Percentiles rank a stretch among this genome's conserved stretches.
Conservation (phyloP, 2,329 filamentous ascomycete genomes). For the Hysterium pulicare region DNA sequence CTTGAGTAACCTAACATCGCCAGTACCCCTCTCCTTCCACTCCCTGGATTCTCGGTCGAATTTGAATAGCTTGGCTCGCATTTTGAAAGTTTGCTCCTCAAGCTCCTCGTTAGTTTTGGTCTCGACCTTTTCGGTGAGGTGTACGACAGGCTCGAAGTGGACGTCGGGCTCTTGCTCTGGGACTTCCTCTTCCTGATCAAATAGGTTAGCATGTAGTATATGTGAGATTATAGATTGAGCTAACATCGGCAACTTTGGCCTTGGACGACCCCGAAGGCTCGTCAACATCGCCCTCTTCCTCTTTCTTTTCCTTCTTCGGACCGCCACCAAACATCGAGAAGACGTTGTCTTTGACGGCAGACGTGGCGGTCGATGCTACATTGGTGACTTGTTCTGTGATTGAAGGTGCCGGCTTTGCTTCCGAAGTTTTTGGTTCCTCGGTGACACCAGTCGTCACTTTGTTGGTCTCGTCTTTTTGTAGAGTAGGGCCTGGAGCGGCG, state of each 20-base stretch:
- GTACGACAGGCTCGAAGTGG: constrained; percentile 95
- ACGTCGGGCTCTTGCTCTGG: constrained; percentile 90
- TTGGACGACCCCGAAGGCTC: constrained; percentile 83
- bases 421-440: constrained; percentile 41
- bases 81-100: constrained; percentile 98
- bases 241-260: constrained; percentile 48
- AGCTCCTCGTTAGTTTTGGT: constrained; percentile 97
- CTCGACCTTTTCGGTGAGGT: constrained; percentile 94
- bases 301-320: constrained; percentile 91
- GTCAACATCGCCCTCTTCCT: constrained; percentile 67
- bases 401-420: constrained; percentile 49
- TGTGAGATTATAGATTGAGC: constrained; percentile 6
- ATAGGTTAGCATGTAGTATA: constrained; percentile 9
- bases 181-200: constrained; percentile 58
- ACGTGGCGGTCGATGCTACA: constrained; percentile 31
- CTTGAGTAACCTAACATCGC: constrained; percentile 93
- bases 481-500: constrained; percentile 38
- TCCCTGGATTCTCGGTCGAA: constrained; percentile 88
- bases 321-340: constrained; percentile 99
- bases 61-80: constrained; percentile 99
- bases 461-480: constrained; percentile 43
- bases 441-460: constrained; percentile 41
- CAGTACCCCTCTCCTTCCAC: constrained; percentile 99
- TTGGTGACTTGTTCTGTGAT: constrained; percentile 38
- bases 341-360: constrained; percentile 57